A percentile compares a stretch with the other conserved stretches of the same genome.
phyloP scores from a whole-genome alignment of 345 rosid species.

The Leavenworthia alabamica region DNA sequence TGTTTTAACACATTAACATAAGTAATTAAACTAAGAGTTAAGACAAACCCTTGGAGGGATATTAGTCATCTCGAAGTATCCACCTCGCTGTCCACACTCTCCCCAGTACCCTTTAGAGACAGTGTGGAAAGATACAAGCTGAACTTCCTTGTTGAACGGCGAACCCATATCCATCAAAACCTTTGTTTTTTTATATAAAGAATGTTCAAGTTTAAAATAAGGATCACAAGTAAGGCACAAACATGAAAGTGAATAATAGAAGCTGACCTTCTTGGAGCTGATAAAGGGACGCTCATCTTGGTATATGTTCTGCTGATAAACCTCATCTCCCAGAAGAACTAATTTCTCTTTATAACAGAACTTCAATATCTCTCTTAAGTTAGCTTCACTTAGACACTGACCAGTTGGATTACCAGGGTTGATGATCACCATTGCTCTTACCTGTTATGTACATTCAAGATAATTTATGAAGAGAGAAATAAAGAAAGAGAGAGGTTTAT shows the following conservation, averaged over 20 bases:
- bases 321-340: conserved; percentile 93
- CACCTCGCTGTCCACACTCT: conserved; percentile 99
- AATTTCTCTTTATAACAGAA: conserved; percentile 76
- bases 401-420: conserved; percentile 99
- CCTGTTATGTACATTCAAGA: conserved; percentile 41
- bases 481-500: neutral
- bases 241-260: neutral
- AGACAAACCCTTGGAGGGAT: conserved; percentile 74
- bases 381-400: conserved; percentile 88
- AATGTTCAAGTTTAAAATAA: conserved; percentile 5
- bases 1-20: neutral
- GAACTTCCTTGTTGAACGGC: conserved; percentile 75
- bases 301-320: conserved; percentile 94
- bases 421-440: conserved; percentile 95
- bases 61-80: conserved; percentile 99
- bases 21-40: conserved; percentile 1
- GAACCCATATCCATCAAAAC: conserved; percentile 87
- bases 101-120: conserved; percentile 99
- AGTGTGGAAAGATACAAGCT: conserved; percentile 92
- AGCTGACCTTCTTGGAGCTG: conserved; percentile 73
- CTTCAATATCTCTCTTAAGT: conserved; percentile 69
- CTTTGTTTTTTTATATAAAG: conserved; percentile 40
- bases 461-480: neutral
- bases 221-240: neutral
- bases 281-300: conserved; percentile 94